Evolutionary conservation across 169 alveolate genomes (phyloP), one percentile per base, ranked within the genome.

Genomic region (Plasmodium reichenowi): DNA sequence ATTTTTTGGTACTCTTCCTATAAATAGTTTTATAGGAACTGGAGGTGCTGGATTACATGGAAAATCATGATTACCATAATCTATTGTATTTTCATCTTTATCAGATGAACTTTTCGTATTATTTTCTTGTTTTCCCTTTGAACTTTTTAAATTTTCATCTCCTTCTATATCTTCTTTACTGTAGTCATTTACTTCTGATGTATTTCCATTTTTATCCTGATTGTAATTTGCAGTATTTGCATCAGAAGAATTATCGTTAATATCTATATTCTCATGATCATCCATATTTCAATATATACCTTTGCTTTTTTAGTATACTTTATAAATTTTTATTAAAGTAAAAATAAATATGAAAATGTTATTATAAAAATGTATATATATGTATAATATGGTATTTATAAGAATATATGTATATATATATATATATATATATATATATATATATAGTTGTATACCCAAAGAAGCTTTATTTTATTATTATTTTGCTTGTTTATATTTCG

Each of bases 31-130:
- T 72, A 97, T 95, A 70, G 95, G 97, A 20, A 95, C 97, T 26
- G 97, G 96, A n/a, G 98, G 98, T 22, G 98, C 98, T 22, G 98
- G 98, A 74, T 94, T 89, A 59, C 96, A 94, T 10, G 96, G 96
- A 17, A 85, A 89, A 38, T 59, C 47, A 58, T 83, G 91, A 15
- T 83, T 47, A 68, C 85, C 59, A 15, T 68, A 83, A 48, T 83
- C 91, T n/a, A 76, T 43, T 17, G 52, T 70, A 10, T 32, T 58
- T 22, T 83, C 91, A 68, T 83, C 85, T 48, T 83, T 83, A 66
- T 83, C 91, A 4, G 85, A 67, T 6, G 89, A 52, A 22, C 45
- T 76, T 56, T 83, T 83, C 3, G 74, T 58, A 15, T 83, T 83
- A 56, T 50, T 70, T 12, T 83, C 85, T 26, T 67, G 72, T 62